phyloP scores from a whole-genome alignment of 768 basidiomycete species.

The Peribolospora kevripleyi region DNA sequence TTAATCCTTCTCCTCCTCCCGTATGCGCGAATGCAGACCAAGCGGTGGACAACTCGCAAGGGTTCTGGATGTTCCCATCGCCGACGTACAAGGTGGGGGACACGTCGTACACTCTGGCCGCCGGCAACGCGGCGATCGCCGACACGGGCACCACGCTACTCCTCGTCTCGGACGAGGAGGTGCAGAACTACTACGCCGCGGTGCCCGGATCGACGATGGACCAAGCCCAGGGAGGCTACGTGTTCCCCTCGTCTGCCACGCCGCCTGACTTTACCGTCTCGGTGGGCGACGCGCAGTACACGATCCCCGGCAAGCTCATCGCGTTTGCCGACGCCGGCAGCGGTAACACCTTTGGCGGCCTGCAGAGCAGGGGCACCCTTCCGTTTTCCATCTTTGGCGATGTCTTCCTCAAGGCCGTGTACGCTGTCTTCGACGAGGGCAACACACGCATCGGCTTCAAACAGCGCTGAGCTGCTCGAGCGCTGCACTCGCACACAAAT shows the following conservation, averaged over 20 bases:
- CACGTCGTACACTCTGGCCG: slow-evolving; percentile 6
- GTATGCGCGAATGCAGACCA: not conserved
- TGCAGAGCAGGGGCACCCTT: slow-evolving; percentile 19
- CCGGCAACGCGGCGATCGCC: slow-evolving; percentile 20
- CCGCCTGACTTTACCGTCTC: slow-evolving; percentile 20
- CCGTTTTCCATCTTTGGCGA: slow-evolving; percentile 20
- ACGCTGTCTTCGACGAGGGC: slow-evolving; percentile 17
- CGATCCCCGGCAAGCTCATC: slow-evolving; percentile 13
- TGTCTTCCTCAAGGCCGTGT: slow-evolving; percentile 19
- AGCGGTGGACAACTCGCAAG: slow-evolving; percentile 16
- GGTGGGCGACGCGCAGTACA: slow-evolving; percentile 18
- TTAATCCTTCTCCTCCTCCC: too few relatives aligned
- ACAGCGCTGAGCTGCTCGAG: too few relatives aligned
- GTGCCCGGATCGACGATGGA: slow-evolving; percentile 21
- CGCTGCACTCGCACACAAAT: too few relatives aligned
- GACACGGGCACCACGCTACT: slow-evolving; percentile 22
- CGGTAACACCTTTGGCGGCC: slow-evolving; percentile 13
- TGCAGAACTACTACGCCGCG: slow-evolving; percentile 18
- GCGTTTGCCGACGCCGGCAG: slow-evolving; percentile 13
- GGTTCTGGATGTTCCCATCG: slow-evolving; percentile 24
- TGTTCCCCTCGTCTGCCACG: slow-evolving; percentile 18
- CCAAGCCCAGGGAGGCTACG: slow-evolving; percentile 22
- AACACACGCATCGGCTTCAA: too few relatives aligned
- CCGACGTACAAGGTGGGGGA: slow-evolving; percentile 13
- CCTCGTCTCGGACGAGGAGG: slow-evolving; percentile 18